Evolutionary conservation across 305 asterid genomes (phyloP), one percentile per base, ranked within the genome.

Genomic region (Fraxinus latifolia): DNA sequence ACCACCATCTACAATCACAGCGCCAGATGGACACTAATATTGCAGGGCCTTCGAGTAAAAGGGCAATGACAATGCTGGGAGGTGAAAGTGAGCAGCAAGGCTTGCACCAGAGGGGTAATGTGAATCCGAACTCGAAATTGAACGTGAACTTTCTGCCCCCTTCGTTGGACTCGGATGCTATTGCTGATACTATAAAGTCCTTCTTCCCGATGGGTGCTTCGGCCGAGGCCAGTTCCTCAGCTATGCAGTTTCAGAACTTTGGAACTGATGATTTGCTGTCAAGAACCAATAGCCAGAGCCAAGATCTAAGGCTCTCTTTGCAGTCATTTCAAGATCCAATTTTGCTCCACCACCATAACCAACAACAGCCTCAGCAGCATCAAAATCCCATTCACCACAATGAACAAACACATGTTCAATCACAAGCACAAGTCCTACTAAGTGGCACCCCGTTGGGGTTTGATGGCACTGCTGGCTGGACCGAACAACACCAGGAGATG

Each of bases 181-280:
- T 94, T 77, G 97, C 97, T 5, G 97, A 92, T 42, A 92, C 99
- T 1, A 94, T 94, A 53, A 95, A 91, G 85, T 90, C 97, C 3
- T 92, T 95, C 82, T 95, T 95, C 73, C 99, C 99, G 1, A 86
- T 89, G 88, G 97, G 89, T 34, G 90, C 97, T 79, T 80, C 93
- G 1, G 90, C 84, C 3, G 92, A 86, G 71, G 70, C 91, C 0
- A 92, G 87, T 70, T 87, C 97, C 6, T 93, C 98, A 11, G 86
- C 90, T 77, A 85, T 90, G 93, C 96, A 91, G 81, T 93, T 93
- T 58, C 97, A 89, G 78, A 87, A 85, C 85, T 91, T 91, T 42
- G 80, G 87, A 14, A 83, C 86, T 73, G 79, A 91, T 0, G 91
- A 90, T 79, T 82, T 91, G 87, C 74, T 89, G 76, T 84, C 94